Base-by-base conservation (phyloP, 176 grass and related monocot species). In the Oryza brachyantha region DNA sequence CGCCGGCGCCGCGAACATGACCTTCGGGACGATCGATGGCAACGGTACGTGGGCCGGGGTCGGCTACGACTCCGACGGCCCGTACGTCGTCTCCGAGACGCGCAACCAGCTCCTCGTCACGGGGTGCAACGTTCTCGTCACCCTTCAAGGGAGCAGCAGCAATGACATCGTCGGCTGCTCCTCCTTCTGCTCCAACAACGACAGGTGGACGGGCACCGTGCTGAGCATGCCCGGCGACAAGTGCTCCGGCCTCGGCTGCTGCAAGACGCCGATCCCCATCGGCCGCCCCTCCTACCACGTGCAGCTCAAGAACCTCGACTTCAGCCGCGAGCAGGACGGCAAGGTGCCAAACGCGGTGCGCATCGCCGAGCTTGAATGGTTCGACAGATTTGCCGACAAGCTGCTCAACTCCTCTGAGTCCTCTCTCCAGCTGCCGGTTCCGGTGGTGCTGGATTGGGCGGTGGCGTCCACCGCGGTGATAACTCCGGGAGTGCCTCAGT, bases 351-450 rank as follows among this genome's bases (percentile, higher is more conserved):
- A 0, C 2, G 36, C 78, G 10, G 4, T 70, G 50, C 52, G 50
- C 52, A 3, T 82, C 29, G 79, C 79, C 13, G 75, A 78, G n/a
- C n/a, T n/a, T n/a, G n/a, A n/a, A n/a, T 72, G 69, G 69, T 32
- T 52, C 39, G 37, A 41, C 10, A 5, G 10, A 24, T 1, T 42
- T 34, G 1, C 73, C 8, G 7, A 3, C 14, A 0, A 63, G 0
- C 13, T 63, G 13, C 61, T 63, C 10, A 13, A 4, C 0, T n/a
- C n/a, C n/a, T 10, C 4, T 4, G 0, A 0, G 1, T 1, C 5
- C 0, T 10, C 37, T 3, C 42, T 14, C 12, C 39, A 13, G 42
- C 1, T 0, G 13, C 38, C 29, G n/a, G 69, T 82, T 21, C 79
- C 79, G 3, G 69, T 82, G n/a, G 59, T 73, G 1, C 69, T 82